phyloP scores from a whole-genome alignment of 164 flowering plant species.

The Warburgia ugandensis region DNA sequence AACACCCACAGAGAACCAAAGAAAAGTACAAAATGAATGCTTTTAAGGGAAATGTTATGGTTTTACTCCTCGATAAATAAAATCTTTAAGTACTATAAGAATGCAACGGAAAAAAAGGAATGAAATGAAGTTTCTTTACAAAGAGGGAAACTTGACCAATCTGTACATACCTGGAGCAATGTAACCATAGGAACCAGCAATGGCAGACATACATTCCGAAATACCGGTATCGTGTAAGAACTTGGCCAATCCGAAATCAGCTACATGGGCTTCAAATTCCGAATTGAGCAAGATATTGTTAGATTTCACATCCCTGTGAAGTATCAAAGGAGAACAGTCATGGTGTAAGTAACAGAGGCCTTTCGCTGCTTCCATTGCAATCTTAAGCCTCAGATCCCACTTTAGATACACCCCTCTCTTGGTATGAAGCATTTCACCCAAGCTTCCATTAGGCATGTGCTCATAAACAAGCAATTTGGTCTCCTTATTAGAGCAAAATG shows the following conservation, averaged over 20 bases:
- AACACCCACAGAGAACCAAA: too few species aligned
- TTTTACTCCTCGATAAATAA: too few species aligned
- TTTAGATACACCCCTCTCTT: slow-evolving; percentile 45
- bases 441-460: slow-evolving; percentile 78
- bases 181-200: slow-evolving; percentile 84
- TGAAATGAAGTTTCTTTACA: neutral
- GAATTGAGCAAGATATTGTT: slow-evolving; percentile 65
- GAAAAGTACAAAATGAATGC: too few species aligned
- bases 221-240: slow-evolving; percentile 54
- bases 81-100: too few species aligned
- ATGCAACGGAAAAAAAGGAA: too few species aligned
- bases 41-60: too few species aligned
- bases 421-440: slow-evolving; percentile 69
- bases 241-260: slow-evolving; percentile 79
- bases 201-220: slow-evolving; percentile 74
- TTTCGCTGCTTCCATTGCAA: slow-evolving; percentile 65
- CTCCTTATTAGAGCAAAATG: slow-evolving; percentile 53
- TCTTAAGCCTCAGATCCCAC: slow-evolving; percentile 59
- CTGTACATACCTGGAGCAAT: slow-evolving; percentile 75
- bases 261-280: slow-evolving; percentile 69
- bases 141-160: neutral
- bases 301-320: slow-evolving; percentile 76
- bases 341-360: slow-evolving; percentile 77
- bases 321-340: slow-evolving; percentile 61
- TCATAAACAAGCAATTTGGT: slow-evolving; percentile 68